These are phyloP conservation scores for Ailanthus altissimus DNA, from an alignment of 345 rosid species.

Conservation along the genomic window DNA sequence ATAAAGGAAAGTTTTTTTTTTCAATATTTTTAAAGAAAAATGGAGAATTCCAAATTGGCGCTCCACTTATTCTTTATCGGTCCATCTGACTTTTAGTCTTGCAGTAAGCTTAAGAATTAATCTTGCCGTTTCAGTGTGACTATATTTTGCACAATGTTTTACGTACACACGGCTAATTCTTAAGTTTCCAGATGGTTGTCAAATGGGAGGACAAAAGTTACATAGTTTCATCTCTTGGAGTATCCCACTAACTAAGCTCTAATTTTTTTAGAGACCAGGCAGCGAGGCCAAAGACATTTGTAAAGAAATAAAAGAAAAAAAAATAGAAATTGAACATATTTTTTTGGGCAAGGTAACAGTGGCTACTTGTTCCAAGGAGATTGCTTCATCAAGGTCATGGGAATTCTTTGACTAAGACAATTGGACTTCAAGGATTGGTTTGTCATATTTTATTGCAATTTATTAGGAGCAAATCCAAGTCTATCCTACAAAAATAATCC, in stretches of 20 bases:
- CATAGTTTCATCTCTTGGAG: neutral
- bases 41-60: too few species aligned
- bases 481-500: too few species aligned
- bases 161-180: neutral
- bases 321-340: neutral
- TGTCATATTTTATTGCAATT: neutral
- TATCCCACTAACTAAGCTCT: neutral
- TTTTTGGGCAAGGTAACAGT: neutral
- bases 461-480: neutral
- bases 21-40: too few species aligned
- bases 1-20: too few species aligned
- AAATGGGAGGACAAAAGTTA: neutral
- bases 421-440: neutral
- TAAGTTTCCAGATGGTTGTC: neutral
- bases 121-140: neutral
- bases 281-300: neutral
- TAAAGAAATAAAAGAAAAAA: neutral
- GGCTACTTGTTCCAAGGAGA: neutral
- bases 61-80: too few species aligned
- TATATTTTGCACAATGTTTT: neutral
- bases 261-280: neutral
- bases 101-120: too few species aligned
- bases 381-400: neutral
- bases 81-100: too few species aligned
- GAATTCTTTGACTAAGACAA: neutral